Evolutionary conservation across 2,329 filamentous ascomycete species (phyloP).

Genomic region (Hawksworthiomyces lignivorus): DNA sequence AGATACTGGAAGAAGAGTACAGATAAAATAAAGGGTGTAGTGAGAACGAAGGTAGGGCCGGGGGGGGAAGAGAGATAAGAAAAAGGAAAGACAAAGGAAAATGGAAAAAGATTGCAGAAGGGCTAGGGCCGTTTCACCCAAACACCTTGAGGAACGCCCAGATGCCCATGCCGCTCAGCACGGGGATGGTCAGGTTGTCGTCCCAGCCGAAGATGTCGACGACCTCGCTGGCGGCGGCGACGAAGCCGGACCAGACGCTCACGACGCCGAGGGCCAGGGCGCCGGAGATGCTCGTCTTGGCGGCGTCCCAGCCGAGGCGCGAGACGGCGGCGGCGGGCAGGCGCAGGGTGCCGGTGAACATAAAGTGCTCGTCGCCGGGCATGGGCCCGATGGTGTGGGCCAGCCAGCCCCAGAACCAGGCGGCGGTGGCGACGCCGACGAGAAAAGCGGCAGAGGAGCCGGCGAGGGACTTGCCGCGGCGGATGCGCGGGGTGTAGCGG

Average conservation of each 20-base stretch:
- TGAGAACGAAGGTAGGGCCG: background rate
- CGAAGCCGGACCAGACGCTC: conserved; percentile 80
- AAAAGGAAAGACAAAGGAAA: background rate
- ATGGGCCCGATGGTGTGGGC: conserved; percentile 61
- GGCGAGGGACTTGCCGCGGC: conserved; percentile 84
- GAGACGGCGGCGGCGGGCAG: conserved; percentile 55
- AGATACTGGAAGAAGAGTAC: too few species aligned
- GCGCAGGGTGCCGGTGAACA: conserved; percentile 72
- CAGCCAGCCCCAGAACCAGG: conserved; percentile 81
- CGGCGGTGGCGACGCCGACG: conserved; percentile 75
- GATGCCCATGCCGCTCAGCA: conserved; percentile 79
- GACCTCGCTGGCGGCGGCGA: conserved; percentile 82
- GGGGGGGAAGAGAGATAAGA: background rate
- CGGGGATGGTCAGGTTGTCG: conserved; percentile 94
- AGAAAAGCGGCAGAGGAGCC: conserved; percentile 78
- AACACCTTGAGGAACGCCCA: conserved; percentile 90
- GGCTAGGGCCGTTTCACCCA: too few species aligned
- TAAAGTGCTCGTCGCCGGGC: conserved; percentile 65
- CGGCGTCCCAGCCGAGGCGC: conserved; percentile 51
- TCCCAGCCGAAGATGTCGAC: conserved; percentile 91
- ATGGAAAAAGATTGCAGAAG: conserved; percentile 18
- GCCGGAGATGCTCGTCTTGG: conserved; percentile 58
- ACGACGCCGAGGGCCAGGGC: conserved; percentile 67
- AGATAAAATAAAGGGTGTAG: background rate
- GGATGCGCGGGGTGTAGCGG: conserved; percentile 76